phyloP scores from a whole-genome alignment of 805 yeast species.

The Saccharomyces jurei region DNA sequence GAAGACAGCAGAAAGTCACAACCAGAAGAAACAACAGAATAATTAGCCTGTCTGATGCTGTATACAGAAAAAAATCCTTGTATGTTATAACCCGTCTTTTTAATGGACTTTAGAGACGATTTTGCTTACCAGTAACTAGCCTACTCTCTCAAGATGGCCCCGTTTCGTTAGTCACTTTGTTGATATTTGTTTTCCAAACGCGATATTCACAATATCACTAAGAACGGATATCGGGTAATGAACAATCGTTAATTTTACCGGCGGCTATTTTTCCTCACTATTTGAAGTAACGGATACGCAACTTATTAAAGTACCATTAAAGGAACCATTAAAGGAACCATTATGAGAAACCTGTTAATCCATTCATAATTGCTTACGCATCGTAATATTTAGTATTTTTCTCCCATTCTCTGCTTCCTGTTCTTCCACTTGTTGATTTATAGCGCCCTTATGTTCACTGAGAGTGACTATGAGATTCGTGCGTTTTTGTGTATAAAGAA shows the following conservation, averaged over 20 bases:
- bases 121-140: not conserved
- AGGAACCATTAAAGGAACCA: too few species aligned
- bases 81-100: not conserved
- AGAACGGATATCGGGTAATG: not conserved
- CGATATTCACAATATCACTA: not conserved
- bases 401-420: not conserved
- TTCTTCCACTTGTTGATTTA: not conserved
- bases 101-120: not conserved
- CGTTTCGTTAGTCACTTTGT: not conserved
- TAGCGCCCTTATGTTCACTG: not conserved
- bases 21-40: not conserved
- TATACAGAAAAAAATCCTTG: not conserved
- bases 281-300: not conserved
- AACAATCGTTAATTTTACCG: not conserved
- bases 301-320: not conserved
- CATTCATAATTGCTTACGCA: too few species aligned
- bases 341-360: too few species aligned
- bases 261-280: not conserved
- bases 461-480: not conserved
- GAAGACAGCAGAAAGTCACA: not conserved
- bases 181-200: not conserved
- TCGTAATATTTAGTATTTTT: too few species aligned
- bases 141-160: not conserved
- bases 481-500: not conserved
- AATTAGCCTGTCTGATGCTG: not conserved